A percentile compares a stretch with the other conserved stretches of the same genome.
Conservation (phyloP, 768 basidiomycete species). For the Mycena latifolia region DNA sequence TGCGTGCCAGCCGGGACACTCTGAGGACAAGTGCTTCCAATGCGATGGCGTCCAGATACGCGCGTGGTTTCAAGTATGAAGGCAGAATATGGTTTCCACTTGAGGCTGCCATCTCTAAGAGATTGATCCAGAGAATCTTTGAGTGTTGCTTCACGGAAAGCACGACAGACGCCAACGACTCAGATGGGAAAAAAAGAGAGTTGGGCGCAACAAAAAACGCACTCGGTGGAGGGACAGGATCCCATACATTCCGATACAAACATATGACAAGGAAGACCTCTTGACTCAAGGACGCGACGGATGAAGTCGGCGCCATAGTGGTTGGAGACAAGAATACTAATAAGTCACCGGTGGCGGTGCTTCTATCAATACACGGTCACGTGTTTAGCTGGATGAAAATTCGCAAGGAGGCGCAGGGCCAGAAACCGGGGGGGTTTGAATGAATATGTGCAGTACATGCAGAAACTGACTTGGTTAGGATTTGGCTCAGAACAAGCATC, state of each 20-base stretch:
- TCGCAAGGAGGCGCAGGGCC: too few species aligned
- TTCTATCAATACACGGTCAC: background rate
- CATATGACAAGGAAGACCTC: slow-evolving; percentile 4
- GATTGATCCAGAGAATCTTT: slow-evolving; percentile 9
- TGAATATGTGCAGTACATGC: too few species aligned
- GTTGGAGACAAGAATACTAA: background rate
- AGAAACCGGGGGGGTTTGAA: too few species aligned
- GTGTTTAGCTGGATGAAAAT: background rate
- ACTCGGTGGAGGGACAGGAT: background rate
- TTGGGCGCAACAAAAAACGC: too few species aligned
- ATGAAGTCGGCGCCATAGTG: background rate
- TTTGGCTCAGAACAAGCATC: too few species aligned
- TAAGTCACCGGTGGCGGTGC: background rate
- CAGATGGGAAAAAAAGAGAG: background rate
- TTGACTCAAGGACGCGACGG: background rate
- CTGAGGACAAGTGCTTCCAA: slow-evolving; percentile 7
- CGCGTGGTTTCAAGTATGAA: background rate
- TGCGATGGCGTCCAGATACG: background rate
- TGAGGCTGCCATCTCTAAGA: background rate
- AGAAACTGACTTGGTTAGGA: too few species aligned
- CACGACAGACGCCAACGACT: background rate
- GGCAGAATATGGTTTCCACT: background rate
- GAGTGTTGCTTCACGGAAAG: background rate
- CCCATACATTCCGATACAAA: background rate
- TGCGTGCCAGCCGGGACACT: background rate